Percentiles rank a stretch among this genome's conserved stretches.
Evolutionary conservation across 2,329 filamentous ascomycete species (phyloP).

Genomic region (Arachnomyces sp.): DNA sequence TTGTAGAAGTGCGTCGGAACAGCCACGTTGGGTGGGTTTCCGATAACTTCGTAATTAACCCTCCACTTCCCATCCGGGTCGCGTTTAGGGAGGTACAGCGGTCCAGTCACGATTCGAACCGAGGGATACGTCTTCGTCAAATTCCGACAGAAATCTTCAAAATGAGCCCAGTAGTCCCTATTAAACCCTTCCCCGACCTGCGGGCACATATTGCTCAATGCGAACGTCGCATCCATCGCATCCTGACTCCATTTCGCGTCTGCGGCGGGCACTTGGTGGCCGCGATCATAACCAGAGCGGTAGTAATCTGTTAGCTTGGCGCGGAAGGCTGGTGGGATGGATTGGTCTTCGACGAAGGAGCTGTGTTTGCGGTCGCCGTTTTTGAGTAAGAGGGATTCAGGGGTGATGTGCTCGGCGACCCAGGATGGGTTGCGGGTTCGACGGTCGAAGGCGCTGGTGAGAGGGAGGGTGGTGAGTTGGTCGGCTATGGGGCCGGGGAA

Average conservation of each 20-base stretch:
- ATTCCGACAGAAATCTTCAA: conserved; percentile 91
- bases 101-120: conserved; percentile 87
- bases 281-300: conserved; percentile 88
- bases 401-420: conserved; percentile 95
- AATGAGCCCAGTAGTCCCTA: conserved; percentile 97
- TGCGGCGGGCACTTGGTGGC: conserved; percentile 93
- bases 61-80: conserved; percentile 93
- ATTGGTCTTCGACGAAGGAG: conserved; percentile 71
- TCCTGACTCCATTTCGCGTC: conserved; percentile 92
- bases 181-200: conserved; percentile 99
- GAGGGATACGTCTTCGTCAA: conserved; percentile 74
- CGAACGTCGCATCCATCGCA: conserved; percentile 94
- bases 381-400: conserved; percentile 65
- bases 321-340: conserved; percentile 77
- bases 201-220: conserved; percentile 92
- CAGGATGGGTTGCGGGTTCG: conserved; percentile 85
- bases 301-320: conserved; percentile 90
- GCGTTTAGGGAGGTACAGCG: conserved; percentile 80
- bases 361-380: conserved; percentile 80
- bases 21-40: conserved; percentile 83
- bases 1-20: conserved; percentile 99
- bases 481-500: conserved; percentile 89
- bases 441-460: conserved; percentile 85
- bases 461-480: conserved; percentile 64
- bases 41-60: conserved; percentile 92